Conservation (phyloP, 2,329 filamentous ascomycete species). For the Polychaeton citri region DNA sequence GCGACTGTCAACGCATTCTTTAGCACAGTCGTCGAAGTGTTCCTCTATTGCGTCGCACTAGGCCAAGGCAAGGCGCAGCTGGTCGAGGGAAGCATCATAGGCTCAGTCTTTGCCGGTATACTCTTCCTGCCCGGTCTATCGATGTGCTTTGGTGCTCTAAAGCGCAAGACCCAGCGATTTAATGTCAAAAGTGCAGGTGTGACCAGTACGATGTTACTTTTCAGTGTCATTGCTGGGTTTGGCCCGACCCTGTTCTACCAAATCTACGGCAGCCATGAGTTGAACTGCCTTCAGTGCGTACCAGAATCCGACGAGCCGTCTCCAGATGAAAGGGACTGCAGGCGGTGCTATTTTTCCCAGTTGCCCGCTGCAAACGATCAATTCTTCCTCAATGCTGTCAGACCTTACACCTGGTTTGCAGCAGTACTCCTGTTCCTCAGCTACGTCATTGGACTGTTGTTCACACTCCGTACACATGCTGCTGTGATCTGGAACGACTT, state of each 20-base stretch:
- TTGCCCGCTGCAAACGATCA: slow-evolving; percentile 67
- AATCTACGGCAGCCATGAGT: slow-evolving; percentile 93
- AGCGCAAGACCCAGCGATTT: slow-evolving; percentile 95
- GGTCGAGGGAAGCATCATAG: slow-evolving; percentile 92
- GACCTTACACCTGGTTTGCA: slow-evolving; percentile 84
- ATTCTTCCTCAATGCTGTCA: slow-evolving; percentile 82
- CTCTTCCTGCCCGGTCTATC: slow-evolving; percentile 87
- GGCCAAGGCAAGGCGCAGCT: slow-evolving; percentile 83
- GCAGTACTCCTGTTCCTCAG: slow-evolving; percentile 78
- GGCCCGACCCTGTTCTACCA: slow-evolving; percentile 96
- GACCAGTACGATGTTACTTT: slow-evolving; percentile 93
- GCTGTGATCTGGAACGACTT: slow-evolving; percentile 95
- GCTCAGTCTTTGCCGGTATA: slow-evolving; percentile 94
- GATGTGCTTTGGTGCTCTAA: slow-evolving; percentile 97
- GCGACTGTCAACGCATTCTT: slow-evolving; percentile 98
- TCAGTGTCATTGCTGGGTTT: slow-evolving; percentile 90
- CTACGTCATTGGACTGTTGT: slow-evolving; percentile 87
- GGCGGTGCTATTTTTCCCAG: slow-evolving; percentile 89
- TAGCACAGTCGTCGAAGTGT: slow-evolving; percentile 93
- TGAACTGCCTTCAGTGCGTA: slow-evolving; percentile 61
- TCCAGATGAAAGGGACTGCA: slow-evolving; percentile 56
- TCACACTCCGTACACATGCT: slow-evolving; percentile 88
- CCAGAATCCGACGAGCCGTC: slow-evolving; percentile 41
- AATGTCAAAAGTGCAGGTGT: slow-evolving; percentile 94
- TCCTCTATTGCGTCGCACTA: slow-evolving; percentile 88